phyloP scores from a whole-genome alignment of 495 filamentous ascomycete species.

The Penicillium turbatum region DNA sequence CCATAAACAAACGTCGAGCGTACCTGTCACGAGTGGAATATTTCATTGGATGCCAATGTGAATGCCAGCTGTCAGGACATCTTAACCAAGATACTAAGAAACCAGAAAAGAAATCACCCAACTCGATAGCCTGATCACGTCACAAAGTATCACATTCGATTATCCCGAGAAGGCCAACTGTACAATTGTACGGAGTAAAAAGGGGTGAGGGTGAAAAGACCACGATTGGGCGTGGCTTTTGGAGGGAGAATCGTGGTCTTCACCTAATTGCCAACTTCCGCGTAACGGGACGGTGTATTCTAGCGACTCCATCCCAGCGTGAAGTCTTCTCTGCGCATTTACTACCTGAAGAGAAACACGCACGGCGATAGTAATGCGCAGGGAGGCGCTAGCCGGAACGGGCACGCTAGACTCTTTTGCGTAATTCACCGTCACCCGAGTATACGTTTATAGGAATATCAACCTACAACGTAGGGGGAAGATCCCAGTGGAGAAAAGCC shows the following conservation, averaged over 20 bases:
- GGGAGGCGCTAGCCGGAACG: no score
- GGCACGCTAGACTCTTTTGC: no score
- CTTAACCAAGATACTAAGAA: not conserved
- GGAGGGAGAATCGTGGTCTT: no score
- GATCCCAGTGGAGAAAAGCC: not conserved
- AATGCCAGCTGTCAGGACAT: not conserved
- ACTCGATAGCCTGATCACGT: not conserved
- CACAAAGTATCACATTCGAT: not conserved
- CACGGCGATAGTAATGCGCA: no score
- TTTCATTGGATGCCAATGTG: not conserved
- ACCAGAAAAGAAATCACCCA: not conserved
- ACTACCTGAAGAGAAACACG: no score
- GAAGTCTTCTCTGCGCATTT: no score
- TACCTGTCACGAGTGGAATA: not conserved
- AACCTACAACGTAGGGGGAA: not conserved
- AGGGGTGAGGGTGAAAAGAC: no score
- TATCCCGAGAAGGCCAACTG: not conserved
- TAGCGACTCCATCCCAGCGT: no score
- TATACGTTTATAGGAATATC: conserved; percentile 8
- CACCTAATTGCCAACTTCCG: no score
- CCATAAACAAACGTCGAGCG: not conserved
- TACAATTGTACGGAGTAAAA: not conserved
- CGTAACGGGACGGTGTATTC: no score
- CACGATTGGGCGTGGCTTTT: no score
- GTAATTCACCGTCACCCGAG: no score